phyloP scores from a whole-genome alignment of 192 early-diverging fungal genomes.

The Coemansia sp. region DNA sequence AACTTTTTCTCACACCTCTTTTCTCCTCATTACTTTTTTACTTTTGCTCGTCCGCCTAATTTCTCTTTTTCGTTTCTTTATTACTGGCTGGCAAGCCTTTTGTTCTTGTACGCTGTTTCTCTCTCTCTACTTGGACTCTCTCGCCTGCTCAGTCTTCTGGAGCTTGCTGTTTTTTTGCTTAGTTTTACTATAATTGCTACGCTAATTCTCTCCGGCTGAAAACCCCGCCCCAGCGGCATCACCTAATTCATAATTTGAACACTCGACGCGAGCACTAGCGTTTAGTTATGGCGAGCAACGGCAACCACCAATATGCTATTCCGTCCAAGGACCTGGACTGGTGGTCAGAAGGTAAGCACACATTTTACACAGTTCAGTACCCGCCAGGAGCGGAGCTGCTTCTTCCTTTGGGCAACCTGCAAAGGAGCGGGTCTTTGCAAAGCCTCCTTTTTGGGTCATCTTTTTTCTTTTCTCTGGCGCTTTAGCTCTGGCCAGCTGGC shows the following conservation, averaged over 20 bases:
- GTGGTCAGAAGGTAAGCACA: conserved; percentile 55
- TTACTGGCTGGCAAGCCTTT: conserved; percentile 21
- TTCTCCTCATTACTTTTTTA: conserved; percentile 14
- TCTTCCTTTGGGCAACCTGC: not conserved
- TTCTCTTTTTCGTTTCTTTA: conserved; percentile 10
- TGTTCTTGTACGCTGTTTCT: not conserved
- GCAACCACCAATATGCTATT: conserved; percentile 25
- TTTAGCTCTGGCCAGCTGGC: not conserved
- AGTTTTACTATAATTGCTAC: not conserved
- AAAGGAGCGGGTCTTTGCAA: conserved; percentile 7
- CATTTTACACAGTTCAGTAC: not conserved
- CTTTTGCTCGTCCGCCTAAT: conserved; percentile 8
- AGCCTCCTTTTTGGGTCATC: conserved; percentile 11
- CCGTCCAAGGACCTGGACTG: conserved; percentile 56
- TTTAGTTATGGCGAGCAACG: conserved; percentile 10
- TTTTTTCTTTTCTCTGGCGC: not conserved
- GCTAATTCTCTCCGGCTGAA: not conserved
- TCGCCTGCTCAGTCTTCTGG: not conserved
- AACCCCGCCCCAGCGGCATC: no score
- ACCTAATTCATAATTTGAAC: not conserved
- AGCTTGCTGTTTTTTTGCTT: not conserved
- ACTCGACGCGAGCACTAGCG: not conserved
- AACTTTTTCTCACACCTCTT: conserved; percentile 9
- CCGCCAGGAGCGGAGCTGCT: conserved; percentile 1
- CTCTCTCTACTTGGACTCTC: not conserved